A percentile compares a stretch with the other conserved stretches of the same genome.
Evolutionary conservation across 2,329 filamentous ascomycete genomes (phyloP).

Genomic region (Stagonosporopsis vannaccii): DNA sequence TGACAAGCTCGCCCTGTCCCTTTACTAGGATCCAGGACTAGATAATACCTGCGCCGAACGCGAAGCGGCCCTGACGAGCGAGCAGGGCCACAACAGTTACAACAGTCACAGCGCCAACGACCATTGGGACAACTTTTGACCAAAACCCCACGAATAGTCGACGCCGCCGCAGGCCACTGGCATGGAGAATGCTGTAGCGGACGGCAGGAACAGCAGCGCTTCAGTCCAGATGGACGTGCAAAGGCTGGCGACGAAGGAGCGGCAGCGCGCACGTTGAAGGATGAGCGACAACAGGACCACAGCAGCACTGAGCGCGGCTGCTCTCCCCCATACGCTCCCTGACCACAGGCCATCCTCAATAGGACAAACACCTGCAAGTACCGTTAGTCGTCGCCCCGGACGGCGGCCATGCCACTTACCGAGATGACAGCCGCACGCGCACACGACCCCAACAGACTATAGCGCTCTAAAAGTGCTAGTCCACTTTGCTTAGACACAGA

Average conservation of each 20-base stretch:
- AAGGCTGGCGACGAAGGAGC: background rate
- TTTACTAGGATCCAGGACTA: too few species aligned
- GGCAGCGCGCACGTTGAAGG: background rate
- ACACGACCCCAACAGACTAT: conserved; percentile 25
- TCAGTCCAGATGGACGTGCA: background rate
- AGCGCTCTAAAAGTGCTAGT: background rate
- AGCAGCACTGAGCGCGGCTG: background rate
- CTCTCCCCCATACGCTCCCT: background rate
- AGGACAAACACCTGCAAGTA: background rate
- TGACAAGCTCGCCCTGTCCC: too few species aligned
- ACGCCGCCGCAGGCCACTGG: background rate
- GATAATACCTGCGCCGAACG: background rate
- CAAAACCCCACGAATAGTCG: background rate
- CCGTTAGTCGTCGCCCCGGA: background rate
- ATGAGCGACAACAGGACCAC: background rate
- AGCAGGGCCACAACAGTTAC: background rate
- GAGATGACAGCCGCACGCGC: background rate
- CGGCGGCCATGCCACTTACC: background rate
- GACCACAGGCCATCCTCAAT: background rate
- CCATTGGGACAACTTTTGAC: background rate
- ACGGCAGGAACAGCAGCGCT: background rate
- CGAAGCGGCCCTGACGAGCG: background rate
- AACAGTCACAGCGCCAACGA: background rate
- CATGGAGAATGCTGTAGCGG: background rate
- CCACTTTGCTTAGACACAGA: background rate